Evolutionary conservation across 192 early-diverging fungal genomes (phyloP), one percentile per base, ranked within the genome.

Genomic region (Haplosporangium gracile): DNA sequence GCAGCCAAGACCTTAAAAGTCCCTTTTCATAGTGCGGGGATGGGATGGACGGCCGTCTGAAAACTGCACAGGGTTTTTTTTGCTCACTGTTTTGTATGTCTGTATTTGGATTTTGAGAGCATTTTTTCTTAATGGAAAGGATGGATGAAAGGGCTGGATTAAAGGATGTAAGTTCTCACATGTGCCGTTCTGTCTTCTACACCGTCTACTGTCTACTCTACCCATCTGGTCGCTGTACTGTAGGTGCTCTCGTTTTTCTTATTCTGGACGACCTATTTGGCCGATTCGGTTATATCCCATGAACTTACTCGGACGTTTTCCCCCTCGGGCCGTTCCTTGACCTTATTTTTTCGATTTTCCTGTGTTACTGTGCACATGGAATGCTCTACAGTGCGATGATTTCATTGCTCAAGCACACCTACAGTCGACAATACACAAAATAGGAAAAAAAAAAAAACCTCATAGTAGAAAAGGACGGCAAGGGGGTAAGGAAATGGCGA

Each of bases 81-180:
- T 51, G 49, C 15, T 36, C 69, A 42, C 69, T 13, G n/a, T 57
- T 2, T 57, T n/a, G 55, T 60, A 26, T 60, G 60, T 65, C 29
- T 65, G 60, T 32, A 65, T 65, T 65, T 65, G 60, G 60, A 65
- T 29, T 16, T 65, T 65, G 60, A 65, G 60, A 65, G 60, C 60
- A 65, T 20, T 63, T 11, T 26, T 15, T 32, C 32, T 57, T 57
- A 1, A 57, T 10, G 8, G n/a, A 2, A 55, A n/a, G 22, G 7
- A 57, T 26, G 5, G n/a, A 51, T 20, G 55, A 0, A 6, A 57
- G 5, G 55, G 9, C 18, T 57, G 55, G 55, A 26, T 24, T n/a
- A 15, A 51, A 26, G 55, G 24, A 5, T 55, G 24, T 8, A 57
- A 10, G n/a, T 57, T n/a, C 55, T 57, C 55, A 65, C 60, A 65